A percentile compares a stretch with the other conserved stretches of the same genome.
Conservation (phyloP, 306 rosid genomes). For the Quercus rubra region DNA sequence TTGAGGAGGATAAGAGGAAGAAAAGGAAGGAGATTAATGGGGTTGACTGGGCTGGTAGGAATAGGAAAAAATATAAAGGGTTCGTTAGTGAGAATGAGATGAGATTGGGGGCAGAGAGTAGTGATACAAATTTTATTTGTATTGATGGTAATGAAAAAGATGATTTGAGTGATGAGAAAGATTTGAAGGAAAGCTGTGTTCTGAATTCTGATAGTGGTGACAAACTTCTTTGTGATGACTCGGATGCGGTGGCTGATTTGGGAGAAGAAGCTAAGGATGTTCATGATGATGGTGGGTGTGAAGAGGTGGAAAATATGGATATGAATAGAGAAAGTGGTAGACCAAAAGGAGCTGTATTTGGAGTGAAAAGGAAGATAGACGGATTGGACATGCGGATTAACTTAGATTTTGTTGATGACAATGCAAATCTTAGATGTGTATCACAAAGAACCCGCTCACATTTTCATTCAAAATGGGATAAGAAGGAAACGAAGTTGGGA, state of each 20-base stretch:
- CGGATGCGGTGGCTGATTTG: background rate
- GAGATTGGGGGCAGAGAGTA: too few relatives aligned
- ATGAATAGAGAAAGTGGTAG: background rate
- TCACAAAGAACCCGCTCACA: slow-evolving; percentile 35
- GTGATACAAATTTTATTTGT: too few relatives aligned
- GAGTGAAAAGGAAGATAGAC: slow-evolving; percentile 6
- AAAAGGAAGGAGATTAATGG: too few relatives aligned
- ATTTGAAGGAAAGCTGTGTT: background rate
- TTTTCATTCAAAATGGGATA: background rate
- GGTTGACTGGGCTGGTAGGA: too few relatives aligned
- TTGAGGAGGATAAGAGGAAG: too few relatives aligned
- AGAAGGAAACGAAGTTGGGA: slow-evolving; percentile 3
- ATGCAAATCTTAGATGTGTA: background rate
- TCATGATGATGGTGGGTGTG: background rate
- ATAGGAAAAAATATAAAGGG: too few relatives aligned
- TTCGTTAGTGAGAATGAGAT: too few relatives aligned
- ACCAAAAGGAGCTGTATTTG: background rate
- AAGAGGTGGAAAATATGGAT: background rate
- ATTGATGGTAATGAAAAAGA: background rate
- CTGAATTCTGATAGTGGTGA: background rate
- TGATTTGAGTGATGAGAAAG: background rate
- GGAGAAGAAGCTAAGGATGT: slow-evolving; percentile 13
- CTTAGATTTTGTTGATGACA: background rate
- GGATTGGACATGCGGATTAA: slow-evolving; percentile 9
- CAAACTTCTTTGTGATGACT: background rate